These are phyloP conservation scores for Schoenoplectus triqueter DNA, from an alignment of 202 grass and related monocot species.

Conservation along the genomic window DNA sequence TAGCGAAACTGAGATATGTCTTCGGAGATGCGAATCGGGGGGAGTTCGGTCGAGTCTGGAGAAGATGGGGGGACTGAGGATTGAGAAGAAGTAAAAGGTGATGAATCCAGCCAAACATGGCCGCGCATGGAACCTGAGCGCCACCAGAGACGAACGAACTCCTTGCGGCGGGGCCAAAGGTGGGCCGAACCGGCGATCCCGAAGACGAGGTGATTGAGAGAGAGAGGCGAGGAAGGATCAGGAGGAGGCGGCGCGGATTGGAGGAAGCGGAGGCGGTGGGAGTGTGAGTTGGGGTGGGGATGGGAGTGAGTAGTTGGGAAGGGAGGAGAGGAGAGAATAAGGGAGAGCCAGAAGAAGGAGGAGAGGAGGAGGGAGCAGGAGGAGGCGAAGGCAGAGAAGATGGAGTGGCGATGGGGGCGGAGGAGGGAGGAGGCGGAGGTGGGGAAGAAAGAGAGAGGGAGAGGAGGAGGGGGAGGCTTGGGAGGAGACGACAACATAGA, in stretches of 20 bases:
- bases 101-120: constrained; percentile 74
- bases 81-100: constrained; percentile 32
- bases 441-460: constrained; percentile 46
- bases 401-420: constrained; percentile 23
- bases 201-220: constrained; percentile 72
- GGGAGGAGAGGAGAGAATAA: constrained; percentile 51
- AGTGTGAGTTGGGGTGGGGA: constrained; percentile 12
- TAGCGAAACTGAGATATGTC: constrained; percentile 92
- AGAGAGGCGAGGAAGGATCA: constrained; percentile 44
- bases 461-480: constrained; percentile 25
- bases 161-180: constrained; percentile 81
- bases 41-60: constrained; percentile 47
- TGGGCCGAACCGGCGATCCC: constrained; percentile 79
- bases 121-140: constrained; percentile 66
- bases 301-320: constrained; percentile 31
- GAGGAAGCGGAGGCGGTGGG: constrained; percentile 25
- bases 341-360: constrained; percentile 56
- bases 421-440: constrained; percentile 42
- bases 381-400: constrained; percentile 39
- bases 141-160: constrained; percentile 92
- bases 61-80: constrained; percentile 42
- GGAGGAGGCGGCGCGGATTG: background rate
- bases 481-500: constrained; percentile 57
- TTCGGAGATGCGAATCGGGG: constrained; percentile 85
- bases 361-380: constrained; percentile 51